These are phyloP conservation scores for Davidsoniella neocaledoniae DNA, from an alignment of 2,329 filamentous ascomycete genomes.

Conservation along the genomic window DNA sequence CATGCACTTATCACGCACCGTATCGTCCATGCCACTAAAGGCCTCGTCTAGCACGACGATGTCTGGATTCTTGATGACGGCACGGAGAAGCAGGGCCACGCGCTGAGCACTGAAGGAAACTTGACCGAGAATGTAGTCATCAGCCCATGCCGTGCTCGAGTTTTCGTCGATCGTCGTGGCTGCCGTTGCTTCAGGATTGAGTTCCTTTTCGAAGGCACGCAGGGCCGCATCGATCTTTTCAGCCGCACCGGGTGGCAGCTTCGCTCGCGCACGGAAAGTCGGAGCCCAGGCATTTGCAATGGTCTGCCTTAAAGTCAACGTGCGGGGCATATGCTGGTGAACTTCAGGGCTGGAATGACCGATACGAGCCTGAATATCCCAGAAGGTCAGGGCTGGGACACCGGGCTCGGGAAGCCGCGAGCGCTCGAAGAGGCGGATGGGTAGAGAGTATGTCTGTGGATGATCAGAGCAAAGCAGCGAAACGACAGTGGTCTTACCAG, in stretches of 20 bases:
- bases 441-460: constrained; percentile 80
- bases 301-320: constrained; percentile 53
- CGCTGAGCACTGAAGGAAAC: constrained; percentile 70
- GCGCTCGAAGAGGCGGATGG: constrained; percentile 71
- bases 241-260: constrained; percentile 38
- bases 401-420: constrained; percentile 62
- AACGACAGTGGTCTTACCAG: constrained; percentile 87
- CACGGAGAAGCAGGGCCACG: constrained; percentile 67
- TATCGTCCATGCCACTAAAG: constrained; percentile 70
- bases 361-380: constrained; percentile 78
- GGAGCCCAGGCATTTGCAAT: constrained; percentile 82
- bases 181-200: constrained; percentile 37
- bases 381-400: constrained; percentile 63
- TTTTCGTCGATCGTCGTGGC: constrained; percentile 14
- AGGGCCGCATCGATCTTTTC: constrained; percentile 52
- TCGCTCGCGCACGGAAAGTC: constrained; percentile 60
- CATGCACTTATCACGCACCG: constrained; percentile 71
- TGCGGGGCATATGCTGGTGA: constrained; percentile 76
- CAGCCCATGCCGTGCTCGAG: constrained; percentile 39
- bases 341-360: constrained; percentile 91
- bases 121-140: constrained; percentile 50
- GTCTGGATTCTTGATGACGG: constrained; percentile 64
- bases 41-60: constrained; percentile 77
- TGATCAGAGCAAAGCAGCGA: constrained; percentile 91
- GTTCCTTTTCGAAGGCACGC: constrained; percentile 59